Conservation (phyloP, 1,284 basidiomycete genomes). For the Xanthoconium separans region DNA sequence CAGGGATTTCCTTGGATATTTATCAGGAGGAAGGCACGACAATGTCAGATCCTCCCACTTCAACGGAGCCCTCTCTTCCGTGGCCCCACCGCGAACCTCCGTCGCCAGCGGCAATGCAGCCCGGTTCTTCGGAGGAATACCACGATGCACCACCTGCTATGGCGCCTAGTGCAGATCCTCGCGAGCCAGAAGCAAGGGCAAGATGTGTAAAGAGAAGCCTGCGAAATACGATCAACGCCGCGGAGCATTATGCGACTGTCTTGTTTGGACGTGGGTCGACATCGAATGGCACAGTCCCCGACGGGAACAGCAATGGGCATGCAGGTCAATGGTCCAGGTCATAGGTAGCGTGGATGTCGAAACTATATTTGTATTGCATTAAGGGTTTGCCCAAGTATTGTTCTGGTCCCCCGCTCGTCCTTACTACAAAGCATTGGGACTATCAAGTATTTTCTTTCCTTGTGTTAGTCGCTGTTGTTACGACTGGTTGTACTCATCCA, state of each 20-base stretch:
- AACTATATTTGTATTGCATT: constrained; percentile 11
- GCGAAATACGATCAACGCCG: constrained; percentile 62
- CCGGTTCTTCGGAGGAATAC: constrained; percentile 36
- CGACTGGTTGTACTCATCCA: constrained; percentile 23
- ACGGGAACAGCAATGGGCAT: constrained; percentile 25
- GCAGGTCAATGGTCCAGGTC: constrained; percentile 25
- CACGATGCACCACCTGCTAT: constrained; percentile 45
- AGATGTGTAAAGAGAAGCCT: constrained; percentile 63
- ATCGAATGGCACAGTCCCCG: constrained; percentile 23
- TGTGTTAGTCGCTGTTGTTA: constrained; percentile 26
- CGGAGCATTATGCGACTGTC: constrained; percentile 67
- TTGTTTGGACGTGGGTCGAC: constrained; percentile 50
- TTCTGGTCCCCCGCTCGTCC: constrained; percentile 6
- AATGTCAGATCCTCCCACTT: constrained; percentile 7
- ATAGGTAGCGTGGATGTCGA: constrained; percentile 14
- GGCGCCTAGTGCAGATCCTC: constrained; percentile 27
- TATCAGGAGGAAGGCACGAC: constrained; percentile 16
- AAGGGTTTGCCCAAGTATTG: constrained; percentile 1
- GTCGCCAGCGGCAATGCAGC: constrained; percentile 24
- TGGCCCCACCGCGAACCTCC: constrained; percentile 28
- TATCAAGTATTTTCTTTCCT: constrained; percentile 3
- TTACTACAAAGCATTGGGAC: constrained; percentile 13
- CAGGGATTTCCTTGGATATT: constrained; percentile 28
- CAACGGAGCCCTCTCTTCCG: constrained; percentile 21
- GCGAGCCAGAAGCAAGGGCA: constrained; percentile 44